Conservation (phyloP, 148 eudicot species). For the Heliamphora exappendiculata region DNA sequence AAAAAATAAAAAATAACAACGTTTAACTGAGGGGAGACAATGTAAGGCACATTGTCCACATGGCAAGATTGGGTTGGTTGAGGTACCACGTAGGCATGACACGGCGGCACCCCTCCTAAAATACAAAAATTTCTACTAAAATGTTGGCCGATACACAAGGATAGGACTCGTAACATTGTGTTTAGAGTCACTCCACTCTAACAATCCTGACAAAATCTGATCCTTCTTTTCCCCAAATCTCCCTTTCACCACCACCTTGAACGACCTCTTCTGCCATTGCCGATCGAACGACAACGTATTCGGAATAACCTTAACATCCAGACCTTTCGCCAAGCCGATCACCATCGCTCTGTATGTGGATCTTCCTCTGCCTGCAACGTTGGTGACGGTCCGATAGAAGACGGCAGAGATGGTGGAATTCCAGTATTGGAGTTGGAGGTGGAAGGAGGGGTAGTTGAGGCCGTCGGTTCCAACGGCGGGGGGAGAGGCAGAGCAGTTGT, state of each 20-base stretch:
- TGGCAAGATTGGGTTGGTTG: no score
- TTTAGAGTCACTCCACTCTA: conserved; percentile 43
- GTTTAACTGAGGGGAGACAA: no score
- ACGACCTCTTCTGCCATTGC: conserved; percentile 31
- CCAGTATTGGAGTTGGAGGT: conserved; percentile 24
- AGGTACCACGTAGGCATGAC: no score
- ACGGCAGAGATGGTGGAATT: conserved; percentile 20
- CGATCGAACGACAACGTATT: conserved; percentile 29
- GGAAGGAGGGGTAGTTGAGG: conserved; percentile 78
- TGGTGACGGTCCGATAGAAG: conserved; percentile 52
- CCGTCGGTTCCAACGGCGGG: conserved; percentile 49
- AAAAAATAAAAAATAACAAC: no score
- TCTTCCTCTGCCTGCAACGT: conserved; percentile 39
- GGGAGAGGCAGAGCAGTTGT: conserved; percentile 45
- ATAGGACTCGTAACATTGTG: conserved; percentile 62
- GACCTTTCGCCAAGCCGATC: conserved; percentile 20
- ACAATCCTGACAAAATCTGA: conserved; percentile 22
- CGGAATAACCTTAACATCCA: conserved; percentile 43
- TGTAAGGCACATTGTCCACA: no score
- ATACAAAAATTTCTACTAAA: no score
- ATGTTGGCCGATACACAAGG: conserved; percentile 26
- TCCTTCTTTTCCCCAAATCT: conserved; percentile 14
- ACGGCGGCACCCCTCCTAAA: no score
- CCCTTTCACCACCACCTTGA: conserved; percentile 45
- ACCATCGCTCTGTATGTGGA: conserved; percentile 42